phyloP scores from a whole-genome alignment of 257 asterid genomes.

The Przewalskia tangutica region DNA sequence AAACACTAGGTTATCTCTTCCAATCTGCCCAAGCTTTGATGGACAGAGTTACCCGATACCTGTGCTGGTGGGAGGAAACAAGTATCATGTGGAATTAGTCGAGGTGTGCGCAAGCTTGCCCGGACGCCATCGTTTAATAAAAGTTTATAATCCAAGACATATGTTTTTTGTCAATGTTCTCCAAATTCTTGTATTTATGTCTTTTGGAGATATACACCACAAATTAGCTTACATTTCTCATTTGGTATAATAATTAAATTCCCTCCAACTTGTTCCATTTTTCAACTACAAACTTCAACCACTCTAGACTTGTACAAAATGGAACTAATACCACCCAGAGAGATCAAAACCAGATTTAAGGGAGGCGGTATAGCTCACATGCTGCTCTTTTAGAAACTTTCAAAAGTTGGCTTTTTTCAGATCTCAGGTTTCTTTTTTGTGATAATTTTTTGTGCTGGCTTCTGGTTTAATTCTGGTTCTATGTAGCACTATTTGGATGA shows the following conservation, averaged over 20 bases:
- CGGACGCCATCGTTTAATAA: not conserved
- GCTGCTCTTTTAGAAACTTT: not conserved
- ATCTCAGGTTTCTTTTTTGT: not conserved
- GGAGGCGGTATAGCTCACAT: not conserved
- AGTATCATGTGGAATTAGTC: not conserved
- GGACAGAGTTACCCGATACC: not conserved
- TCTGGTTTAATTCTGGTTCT: not conserved
- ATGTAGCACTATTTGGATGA: not conserved
- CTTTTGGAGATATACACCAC: conserved; percentile 2
- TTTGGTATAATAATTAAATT: not conserved
- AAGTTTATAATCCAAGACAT: not conserved
- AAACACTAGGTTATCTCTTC: not conserved
- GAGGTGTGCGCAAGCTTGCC: not conserved
- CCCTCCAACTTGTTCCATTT: not conserved
- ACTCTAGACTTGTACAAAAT: not conserved
- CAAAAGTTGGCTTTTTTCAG: not conserved
- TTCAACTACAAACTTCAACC: not conserved
- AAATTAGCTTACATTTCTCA: not conserved
- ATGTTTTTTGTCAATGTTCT: not conserved
- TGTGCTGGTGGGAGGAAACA: not conserved
- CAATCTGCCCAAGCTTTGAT: not conserved
- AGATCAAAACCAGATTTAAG: not conserved
- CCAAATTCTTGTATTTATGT: not conserved
- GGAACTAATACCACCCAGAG: not conserved
- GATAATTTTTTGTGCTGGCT: not conserved